Evolutionary conservation across 1,284 basidiomycete genomes (phyloP).

Genomic region (Ceratobasidium theobromae): DNA sequence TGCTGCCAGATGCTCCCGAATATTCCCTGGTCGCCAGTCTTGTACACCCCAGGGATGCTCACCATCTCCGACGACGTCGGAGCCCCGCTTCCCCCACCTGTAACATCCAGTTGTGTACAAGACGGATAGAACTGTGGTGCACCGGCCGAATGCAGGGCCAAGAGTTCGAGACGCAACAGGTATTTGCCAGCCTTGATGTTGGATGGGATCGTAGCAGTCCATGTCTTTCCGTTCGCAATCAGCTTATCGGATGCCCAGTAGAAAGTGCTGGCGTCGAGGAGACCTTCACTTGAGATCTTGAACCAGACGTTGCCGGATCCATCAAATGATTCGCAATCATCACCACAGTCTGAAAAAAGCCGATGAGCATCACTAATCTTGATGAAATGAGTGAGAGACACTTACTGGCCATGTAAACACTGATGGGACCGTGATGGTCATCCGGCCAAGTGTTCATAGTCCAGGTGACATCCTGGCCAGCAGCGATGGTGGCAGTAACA

Average conservation of each 20-base stretch:
- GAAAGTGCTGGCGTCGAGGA: slow-evolving; percentile 20
- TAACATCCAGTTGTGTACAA: slow-evolving; percentile 33
- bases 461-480: slow-evolving; percentile 29
- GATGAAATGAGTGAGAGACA: background rate
- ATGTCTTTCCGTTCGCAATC: slow-evolving; percentile 30
- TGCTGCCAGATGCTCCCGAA: slow-evolving; percentile 21
- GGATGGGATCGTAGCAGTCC: slow-evolving; percentile 33
- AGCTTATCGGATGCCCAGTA: slow-evolving; percentile 35
- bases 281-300: slow-evolving; percentile 33
- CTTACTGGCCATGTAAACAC: slow-evolving; percentile 33
- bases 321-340: slow-evolving; percentile 17
- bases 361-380: no score
- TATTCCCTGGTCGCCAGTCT: slow-evolving; percentile 9
- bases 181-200: slow-evolving; percentile 34
- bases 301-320: slow-evolving; percentile 33
- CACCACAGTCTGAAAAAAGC: slow-evolving; percentile 5
- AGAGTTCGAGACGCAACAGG: slow-evolving; percentile 30
- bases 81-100: slow-evolving; percentile 25
- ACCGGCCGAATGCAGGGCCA: slow-evolving; percentile 34
- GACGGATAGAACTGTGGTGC: slow-evolving; percentile 35
- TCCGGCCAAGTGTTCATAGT: slow-evolving; percentile 32
- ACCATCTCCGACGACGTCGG: slow-evolving; percentile 29
- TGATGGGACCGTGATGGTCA: slow-evolving; percentile 34
- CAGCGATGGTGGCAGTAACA: slow-evolving; percentile 19
- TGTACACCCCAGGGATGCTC: slow-evolving; percentile 33